Conservation (phyloP, 2,329 filamentous ascomycete genomes). For the Aureobasidium leucospermi region DNA sequence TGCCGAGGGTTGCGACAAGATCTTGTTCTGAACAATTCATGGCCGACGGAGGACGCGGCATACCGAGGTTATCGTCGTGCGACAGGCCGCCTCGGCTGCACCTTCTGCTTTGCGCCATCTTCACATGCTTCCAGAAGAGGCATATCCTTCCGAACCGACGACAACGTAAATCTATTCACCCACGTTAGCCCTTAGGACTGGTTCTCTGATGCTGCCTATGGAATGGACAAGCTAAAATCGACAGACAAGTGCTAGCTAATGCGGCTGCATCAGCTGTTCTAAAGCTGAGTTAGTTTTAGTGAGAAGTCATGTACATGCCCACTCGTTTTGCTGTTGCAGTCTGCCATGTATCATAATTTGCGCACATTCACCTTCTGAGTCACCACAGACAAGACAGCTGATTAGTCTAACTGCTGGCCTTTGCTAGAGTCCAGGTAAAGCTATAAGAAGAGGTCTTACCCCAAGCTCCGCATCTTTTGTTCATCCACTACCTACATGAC, state of each 20-base stretch:
- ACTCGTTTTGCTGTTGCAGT: background rate
- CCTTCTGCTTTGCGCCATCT: background rate
- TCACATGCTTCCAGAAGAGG: background rate
- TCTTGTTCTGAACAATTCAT: background rate
- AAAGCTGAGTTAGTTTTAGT: background rate
- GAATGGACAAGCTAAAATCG: no score
- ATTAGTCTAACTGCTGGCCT: no score
- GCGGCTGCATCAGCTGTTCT: no score
- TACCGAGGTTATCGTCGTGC: background rate
- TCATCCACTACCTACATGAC: no score
- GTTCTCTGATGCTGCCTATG: background rate
- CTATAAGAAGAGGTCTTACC: no score
- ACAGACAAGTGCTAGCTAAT: no score
- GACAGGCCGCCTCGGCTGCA: background rate
- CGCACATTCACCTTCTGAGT: background rate
- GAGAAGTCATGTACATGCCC: background rate
- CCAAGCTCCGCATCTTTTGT: no score
- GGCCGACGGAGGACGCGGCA: slow-evolving; percentile 2
- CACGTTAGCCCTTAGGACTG: no score
- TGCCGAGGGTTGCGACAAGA: background rate
- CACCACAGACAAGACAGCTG: no score
- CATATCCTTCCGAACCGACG: background rate
- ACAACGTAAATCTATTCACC: background rate
- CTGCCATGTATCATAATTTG: background rate
- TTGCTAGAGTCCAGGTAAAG: no score